phyloP scores from a whole-genome alignment of 805 yeast species.

The Ogataea allantospora region DNA sequence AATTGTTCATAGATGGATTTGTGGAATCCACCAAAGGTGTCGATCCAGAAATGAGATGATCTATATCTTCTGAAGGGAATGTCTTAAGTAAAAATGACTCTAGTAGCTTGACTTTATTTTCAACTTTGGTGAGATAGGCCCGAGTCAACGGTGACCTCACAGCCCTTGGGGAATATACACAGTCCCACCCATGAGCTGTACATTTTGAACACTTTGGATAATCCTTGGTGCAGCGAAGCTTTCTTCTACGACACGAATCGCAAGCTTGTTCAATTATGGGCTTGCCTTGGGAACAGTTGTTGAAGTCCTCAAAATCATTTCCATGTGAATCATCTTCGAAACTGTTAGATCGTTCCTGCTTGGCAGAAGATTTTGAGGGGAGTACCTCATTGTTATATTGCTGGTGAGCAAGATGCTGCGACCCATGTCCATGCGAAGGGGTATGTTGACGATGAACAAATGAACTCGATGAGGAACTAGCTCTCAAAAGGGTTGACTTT shows the following conservation, averaged over 20 bases:
- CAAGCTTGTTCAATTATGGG: constrained; percentile 57
- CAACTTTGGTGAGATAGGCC: constrained; percentile 76
- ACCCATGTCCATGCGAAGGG: constrained; percentile 22
- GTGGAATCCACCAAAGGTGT: constrained; percentile 16
- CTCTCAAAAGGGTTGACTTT: not conserved
- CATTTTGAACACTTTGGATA: constrained; percentile 77
- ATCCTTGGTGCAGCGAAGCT: constrained; percentile 78
- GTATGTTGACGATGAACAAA: constrained; percentile 25
- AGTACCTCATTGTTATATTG: constrained; percentile 15
- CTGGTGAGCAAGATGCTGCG: constrained; percentile 21
- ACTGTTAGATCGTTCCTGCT: constrained; percentile 2
- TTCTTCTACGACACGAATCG: constrained; percentile 79
- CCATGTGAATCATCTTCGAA: constrained; percentile 3
- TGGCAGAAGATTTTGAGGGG: constrained; percentile 9
- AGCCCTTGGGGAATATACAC: constrained; percentile 75
- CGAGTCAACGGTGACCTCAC: constrained; percentile 81
- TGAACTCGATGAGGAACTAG: constrained; percentile 12
- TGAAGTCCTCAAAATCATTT: constrained; percentile 1
- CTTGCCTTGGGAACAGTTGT: not conserved
- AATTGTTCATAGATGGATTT: constrained; percentile 12
- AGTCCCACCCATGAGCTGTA: constrained; percentile 65
- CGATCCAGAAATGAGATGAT: constrained; percentile 29
- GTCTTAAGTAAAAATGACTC: constrained; percentile 44
- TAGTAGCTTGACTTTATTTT: constrained; percentile 48
- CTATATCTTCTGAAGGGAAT: constrained; percentile 46